Conservation (phyloP, 2,329 filamentous ascomycete species). For the Drechslera avenae region DNA sequence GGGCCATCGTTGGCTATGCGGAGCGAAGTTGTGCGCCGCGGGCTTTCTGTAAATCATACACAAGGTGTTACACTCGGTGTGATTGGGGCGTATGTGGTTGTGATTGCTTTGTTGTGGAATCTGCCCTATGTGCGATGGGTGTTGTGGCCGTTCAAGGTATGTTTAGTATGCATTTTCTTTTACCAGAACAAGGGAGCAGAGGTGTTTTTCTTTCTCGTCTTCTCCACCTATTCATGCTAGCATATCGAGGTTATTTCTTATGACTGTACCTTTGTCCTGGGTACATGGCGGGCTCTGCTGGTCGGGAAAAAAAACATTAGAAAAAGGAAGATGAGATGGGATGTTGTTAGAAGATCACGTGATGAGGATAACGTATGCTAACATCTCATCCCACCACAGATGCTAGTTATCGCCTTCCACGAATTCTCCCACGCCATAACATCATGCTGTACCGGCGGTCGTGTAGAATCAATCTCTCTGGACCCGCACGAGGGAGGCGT, state of each 20-base stretch:
- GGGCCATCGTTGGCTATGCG: slow-evolving; percentile 31
- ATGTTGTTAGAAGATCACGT: background rate
- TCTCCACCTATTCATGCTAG: too few relatives aligned
- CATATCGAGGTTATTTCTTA: too few relatives aligned
- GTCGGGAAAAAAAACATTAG: too few relatives aligned
- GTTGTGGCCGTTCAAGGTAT: slow-evolving; percentile 80
- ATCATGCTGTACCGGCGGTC: slow-evolving; percentile 73
- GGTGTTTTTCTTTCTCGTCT: too few relatives aligned
- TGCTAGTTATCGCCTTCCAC: slow-evolving; percentile 77
- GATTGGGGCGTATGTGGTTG: slow-evolving; percentile 72
- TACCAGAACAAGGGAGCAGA: too few relatives aligned
- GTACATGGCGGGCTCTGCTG: too few relatives aligned
- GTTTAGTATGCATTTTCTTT: slow-evolving; percentile 4
- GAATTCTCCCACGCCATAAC: slow-evolving; percentile 78
- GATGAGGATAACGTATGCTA: background rate
- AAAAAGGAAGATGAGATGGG: too few relatives aligned
- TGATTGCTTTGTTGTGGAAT: slow-evolving; percentile 80
- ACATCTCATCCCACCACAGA: slow-evolving; percentile 6
- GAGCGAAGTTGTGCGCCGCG: slow-evolving; percentile 54
- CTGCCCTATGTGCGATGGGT: slow-evolving; percentile 75
- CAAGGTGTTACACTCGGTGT: slow-evolving; percentile 73
- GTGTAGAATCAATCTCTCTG: slow-evolving; percentile 74
- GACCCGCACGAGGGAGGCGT: slow-evolving; percentile 79
- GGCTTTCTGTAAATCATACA: slow-evolving; percentile 67
- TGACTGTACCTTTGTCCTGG: too few relatives aligned